Conservation (phyloP, 78 protist genomes). For the Speleostelium caveatum region DNA sequence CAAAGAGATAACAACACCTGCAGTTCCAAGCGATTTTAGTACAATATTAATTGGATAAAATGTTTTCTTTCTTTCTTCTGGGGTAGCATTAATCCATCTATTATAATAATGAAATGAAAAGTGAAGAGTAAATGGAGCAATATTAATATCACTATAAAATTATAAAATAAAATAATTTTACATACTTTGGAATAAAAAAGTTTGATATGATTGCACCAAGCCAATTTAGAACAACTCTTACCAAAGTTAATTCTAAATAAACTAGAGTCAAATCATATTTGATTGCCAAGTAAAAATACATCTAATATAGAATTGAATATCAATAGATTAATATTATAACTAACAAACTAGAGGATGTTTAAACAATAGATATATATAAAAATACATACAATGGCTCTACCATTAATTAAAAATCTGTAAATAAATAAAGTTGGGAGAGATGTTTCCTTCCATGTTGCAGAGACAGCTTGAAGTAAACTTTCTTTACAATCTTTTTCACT, state of each 20-base stretch:
- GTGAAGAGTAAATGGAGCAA: not conserved
- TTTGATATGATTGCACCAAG: conserved; percentile 58
- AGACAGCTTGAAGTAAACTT: conserved; percentile 33
- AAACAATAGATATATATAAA: not conserved
- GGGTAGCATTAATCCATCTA: conserved; percentile 52
- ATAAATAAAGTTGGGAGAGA: conserved; percentile 7
- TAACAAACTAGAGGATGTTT: not conserved
- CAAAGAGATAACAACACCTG: conserved; percentile 37
- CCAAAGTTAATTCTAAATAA: conserved; percentile 79
- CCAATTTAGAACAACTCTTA: conserved; percentile 79
- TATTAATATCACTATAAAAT: not conserved
- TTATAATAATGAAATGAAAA: not conserved
- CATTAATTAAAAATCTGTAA: conserved; percentile 79
- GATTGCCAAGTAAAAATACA: conserved; percentile 80
- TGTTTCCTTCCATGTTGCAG: conserved; percentile 50
- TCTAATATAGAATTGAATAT: not conserved
- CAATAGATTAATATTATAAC: not conserved
- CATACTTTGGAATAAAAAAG: conserved; percentile 79
- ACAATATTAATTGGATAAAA: conserved; percentile 47
- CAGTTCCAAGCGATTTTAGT: conserved; percentile 26
- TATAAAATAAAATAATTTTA: not conserved
- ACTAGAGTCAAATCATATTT: conserved; percentile 70
- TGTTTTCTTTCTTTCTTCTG: conserved; percentile 49
- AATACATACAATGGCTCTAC: conserved; percentile 75
- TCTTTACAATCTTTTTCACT: conserved; percentile 42